phyloP scores from a whole-genome alignment of 805 yeast species.

The Myxozyma nipponensis region DNA sequence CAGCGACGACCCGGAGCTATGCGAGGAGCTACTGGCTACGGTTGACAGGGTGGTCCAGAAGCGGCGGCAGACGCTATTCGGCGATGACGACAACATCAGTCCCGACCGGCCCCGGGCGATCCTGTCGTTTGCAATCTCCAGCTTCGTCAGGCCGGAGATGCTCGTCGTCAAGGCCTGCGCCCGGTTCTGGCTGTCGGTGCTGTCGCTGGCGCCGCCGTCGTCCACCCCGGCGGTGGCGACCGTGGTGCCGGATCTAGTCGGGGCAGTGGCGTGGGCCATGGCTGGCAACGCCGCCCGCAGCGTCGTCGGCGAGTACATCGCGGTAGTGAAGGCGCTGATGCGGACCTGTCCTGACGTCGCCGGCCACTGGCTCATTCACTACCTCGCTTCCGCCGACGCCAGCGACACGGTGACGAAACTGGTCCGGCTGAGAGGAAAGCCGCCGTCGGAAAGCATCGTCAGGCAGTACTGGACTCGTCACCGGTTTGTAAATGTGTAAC shows the following conservation, averaged over 20 bases:
- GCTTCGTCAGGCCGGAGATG: constrained; percentile 49
- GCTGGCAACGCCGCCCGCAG: constrained; percentile 23
- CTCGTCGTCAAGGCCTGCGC: constrained; percentile 52
- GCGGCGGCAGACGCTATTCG: constrained; percentile 24
- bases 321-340: constrained; percentile 10
- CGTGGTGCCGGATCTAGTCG: constrained; percentile 2
- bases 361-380: constrained; percentile 10
- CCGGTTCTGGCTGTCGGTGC: constrained; percentile 52
- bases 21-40: constrained; percentile 32
- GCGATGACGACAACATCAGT: too few species aligned
- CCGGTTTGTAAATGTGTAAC: too few species aligned
- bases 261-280: constrained; percentile 17
- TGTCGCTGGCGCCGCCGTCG: constrained; percentile 28
- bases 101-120: constrained; percentile 14
- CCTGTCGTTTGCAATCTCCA: constrained; percentile 40
- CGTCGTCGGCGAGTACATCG: constrained; percentile 16
- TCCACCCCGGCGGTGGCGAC: constrained; percentile 3
- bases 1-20: constrained; percentile 31
- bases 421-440: constrained; percentile 23
- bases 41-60: constrained; percentile 27
- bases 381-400: background rate
- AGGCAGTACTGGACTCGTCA: constrained; percentile 25
- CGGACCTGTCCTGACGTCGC: constrained; percentile 6
- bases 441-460: constrained; percentile 28
- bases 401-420: constrained; percentile 13